phyloP scores from a whole-genome alignment of 2,329 filamentous ascomycete species.

The Grosmannia penicillata region DNA sequence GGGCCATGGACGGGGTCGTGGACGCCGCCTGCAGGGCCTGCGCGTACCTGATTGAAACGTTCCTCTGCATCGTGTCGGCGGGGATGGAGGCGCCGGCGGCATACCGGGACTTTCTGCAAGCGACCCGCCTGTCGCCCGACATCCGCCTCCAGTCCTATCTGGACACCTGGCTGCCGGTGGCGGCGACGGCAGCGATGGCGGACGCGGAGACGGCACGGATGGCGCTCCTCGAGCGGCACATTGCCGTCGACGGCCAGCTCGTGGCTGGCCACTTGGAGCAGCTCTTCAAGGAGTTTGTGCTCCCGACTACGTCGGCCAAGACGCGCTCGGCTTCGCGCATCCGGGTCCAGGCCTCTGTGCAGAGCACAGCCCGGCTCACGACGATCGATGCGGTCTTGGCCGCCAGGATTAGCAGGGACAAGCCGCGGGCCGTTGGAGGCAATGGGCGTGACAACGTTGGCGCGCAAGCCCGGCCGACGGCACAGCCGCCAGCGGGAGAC shows the following conservation, averaged over 20 bases:
- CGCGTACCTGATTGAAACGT: constrained; percentile 5
- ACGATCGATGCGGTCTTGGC: too few relatives aligned
- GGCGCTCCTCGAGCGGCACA: constrained; percentile 4
- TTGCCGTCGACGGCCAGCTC: constrained; percentile 5
- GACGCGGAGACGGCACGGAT: neutral
- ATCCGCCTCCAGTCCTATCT: constrained; percentile 5
- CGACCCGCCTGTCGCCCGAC: constrained; percentile 2
- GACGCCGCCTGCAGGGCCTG: neutral
- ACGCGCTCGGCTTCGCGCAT: neutral
- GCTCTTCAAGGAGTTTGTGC: constrained; percentile 4
- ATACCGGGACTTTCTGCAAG: constrained; percentile 5
- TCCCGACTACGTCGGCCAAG: constrained; percentile 1
- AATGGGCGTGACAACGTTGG: too few relatives aligned
- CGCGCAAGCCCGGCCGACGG: too few relatives aligned
- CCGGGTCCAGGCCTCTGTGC: too few relatives aligned
- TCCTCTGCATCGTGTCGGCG: constrained; percentile 3
- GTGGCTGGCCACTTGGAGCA: constrained; percentile 4
- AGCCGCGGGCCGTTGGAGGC: too few relatives aligned
- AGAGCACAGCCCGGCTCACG: too few relatives aligned
- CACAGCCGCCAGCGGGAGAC: too few relatives aligned
- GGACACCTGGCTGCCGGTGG: neutral
- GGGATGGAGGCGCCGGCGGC: neutral
- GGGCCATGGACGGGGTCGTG: constrained; percentile 4
- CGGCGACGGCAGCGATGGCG: neutral
- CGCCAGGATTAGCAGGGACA: too few relatives aligned